phyloP scores from a whole-genome alignment of 2,329 filamentous ascomycete species.

The Hypoxylon sp. region DNA sequence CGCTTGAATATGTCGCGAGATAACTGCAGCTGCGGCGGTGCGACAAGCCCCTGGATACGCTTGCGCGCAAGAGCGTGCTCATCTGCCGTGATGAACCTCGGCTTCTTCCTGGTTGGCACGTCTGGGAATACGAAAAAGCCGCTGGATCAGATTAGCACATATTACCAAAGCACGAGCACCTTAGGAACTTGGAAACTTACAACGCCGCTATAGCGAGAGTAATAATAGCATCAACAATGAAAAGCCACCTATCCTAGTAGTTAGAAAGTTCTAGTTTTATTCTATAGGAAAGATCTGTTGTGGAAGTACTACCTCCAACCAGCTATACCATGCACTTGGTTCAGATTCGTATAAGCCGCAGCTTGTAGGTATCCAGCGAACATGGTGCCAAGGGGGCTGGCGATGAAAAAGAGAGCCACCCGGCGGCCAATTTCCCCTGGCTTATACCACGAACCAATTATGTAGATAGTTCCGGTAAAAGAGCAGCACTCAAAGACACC shows the following conservation, averaged over 20 bases:
- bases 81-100: constrained; percentile 54
- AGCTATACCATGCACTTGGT: constrained; percentile 63
- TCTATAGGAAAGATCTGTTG: neutral
- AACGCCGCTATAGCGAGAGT: constrained; percentile 68
- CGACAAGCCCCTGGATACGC: constrained; percentile 48
- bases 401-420: constrained; percentile 64
- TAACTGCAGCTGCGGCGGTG: constrained; percentile 54
- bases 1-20: constrained; percentile 56
- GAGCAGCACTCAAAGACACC: constrained; percentile 54
- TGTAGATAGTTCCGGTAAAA: constrained; percentile 53
- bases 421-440: constrained; percentile 61
- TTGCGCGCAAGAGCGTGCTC: constrained; percentile 56
- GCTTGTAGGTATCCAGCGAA: constrained; percentile 68
- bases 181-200: constrained; percentile 13
- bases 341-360: constrained; percentile 67
- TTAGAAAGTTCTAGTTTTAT: constrained; percentile 6
- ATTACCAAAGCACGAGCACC: neutral
- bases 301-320: constrained; percentile 60
- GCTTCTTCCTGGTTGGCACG: constrained; percentile 57
- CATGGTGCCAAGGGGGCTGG: constrained; percentile 66
- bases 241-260: constrained; percentile 60
- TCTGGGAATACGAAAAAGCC: constrained; percentile 64
- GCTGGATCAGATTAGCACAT: constrained; percentile 22
- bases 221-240: constrained; percentile 72
- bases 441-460: constrained; percentile 57